Evolutionary conservation across 176 grass and related monocot genomes (phyloP).

Genomic region (Triticum monococcum): DNA sequence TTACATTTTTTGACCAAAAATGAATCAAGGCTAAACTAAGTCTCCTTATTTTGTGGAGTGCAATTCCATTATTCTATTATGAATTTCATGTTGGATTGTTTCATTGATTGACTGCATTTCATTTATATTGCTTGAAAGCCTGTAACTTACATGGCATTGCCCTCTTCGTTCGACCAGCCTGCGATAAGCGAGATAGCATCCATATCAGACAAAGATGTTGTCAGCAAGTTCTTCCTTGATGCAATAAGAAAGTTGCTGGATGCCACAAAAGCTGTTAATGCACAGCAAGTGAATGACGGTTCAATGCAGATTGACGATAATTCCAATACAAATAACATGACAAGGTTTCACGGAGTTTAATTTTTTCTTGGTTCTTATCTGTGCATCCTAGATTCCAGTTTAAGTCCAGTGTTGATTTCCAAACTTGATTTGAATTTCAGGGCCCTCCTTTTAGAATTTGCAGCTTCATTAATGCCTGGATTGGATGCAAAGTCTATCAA

Average conservation of each 20-base stretch:
- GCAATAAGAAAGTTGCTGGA: conserved; percentile 67
- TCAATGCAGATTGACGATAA: conserved; percentile 62
- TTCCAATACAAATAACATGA: conserved; percentile 39
- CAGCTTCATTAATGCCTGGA: conserved; percentile 84
- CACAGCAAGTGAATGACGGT: conserved; percentile 48
- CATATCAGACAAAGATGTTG: conserved; percentile 73
- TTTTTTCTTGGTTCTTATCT: conserved; percentile 32
- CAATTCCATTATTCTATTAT: background rate
- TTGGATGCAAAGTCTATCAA: conserved; percentile 61
- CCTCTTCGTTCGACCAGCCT: conserved; percentile 46
- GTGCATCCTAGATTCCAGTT: background rate
- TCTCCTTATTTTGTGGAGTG: background rate
- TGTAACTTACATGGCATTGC: background rate
- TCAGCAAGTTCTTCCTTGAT: conserved; percentile 66
- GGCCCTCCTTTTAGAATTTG: conserved; percentile 79
- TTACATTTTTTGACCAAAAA: background rate
- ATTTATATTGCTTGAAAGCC: conserved; percentile 14
- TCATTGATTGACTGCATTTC: conserved; percentile 9
- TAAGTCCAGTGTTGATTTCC: background rate
- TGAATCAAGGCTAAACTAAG: no score
- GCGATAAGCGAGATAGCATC: conserved; percentile 77
- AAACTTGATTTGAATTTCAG: conserved; percentile 44
- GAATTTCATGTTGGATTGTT: conserved; percentile 7
- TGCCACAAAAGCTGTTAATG: conserved; percentile 69
- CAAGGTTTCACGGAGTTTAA: conserved; percentile 50